Evolutionary conservation across 305 asterid genomes (phyloP).

Genomic region (Caryopteris hybrid): DNA sequence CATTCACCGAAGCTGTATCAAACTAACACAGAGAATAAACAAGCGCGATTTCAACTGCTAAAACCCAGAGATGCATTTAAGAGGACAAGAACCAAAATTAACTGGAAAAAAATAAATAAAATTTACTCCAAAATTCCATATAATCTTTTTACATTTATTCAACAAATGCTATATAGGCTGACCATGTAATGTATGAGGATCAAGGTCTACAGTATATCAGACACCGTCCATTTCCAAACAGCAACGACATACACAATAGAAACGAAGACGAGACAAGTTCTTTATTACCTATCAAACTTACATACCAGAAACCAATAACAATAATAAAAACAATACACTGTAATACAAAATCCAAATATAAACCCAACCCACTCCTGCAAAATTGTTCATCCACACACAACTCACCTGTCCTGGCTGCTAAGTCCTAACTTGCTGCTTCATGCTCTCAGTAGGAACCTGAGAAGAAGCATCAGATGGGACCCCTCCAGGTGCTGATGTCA

Average conservation of each 20-base stretch:
- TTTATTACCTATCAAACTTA: slow-evolving; percentile 52
- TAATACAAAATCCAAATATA: slow-evolving; percentile 31
- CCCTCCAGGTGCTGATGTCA: slow-evolving; percentile 44
- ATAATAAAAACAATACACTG: slow-evolving; percentile 30
- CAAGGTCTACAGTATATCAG: slow-evolving; percentile 55
- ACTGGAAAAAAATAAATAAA: background rate
- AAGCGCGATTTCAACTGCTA: background rate
- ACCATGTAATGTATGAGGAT: slow-evolving; percentile 30
- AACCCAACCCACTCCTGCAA: slow-evolving; percentile 67
- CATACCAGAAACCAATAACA: slow-evolving; percentile 60
- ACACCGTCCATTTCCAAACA: slow-evolving; percentile 38
- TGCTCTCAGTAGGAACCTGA: slow-evolving; percentile 50
- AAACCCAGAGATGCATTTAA: background rate
- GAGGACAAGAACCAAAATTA: background rate
- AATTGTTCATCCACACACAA: slow-evolving; percentile 59
- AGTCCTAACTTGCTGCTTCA: slow-evolving; percentile 54
- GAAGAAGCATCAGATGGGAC: slow-evolving; percentile 42
- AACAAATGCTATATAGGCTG: slow-evolving; percentile 33
- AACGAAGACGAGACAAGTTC: slow-evolving; percentile 25
- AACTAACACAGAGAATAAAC: background rate
- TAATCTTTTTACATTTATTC: slow-evolving; percentile 33
- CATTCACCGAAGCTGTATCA: background rate
- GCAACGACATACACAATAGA: slow-evolving; percentile 30
- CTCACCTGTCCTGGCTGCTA: slow-evolving; percentile 50
- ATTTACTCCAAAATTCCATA: slow-evolving; percentile 9